Evolutionary conservation across 2,329 filamentous ascomycete species (phyloP), one percentile per base, ranked within the genome.

Genomic region (Arthrobotrys musiformis): DNA sequence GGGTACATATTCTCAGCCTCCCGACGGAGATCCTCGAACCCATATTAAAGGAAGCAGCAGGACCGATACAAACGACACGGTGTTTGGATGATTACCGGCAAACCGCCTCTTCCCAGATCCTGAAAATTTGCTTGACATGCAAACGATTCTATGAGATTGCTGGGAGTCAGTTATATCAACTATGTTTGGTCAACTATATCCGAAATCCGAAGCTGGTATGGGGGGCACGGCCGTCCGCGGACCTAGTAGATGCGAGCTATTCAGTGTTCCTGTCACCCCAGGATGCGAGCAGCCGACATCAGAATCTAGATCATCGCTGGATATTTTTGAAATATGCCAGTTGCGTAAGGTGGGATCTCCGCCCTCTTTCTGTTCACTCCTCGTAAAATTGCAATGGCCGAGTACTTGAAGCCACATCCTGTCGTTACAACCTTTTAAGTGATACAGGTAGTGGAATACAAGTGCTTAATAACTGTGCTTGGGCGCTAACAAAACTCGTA

Each of bases 1-100:
- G n/a, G n/a, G n/a, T n/a, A n/a, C n/a, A 50, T 17, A 17, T 64
- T 13, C 37, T 50, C 26, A 54, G 52, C 7, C 54, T 69, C 8
- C 54, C 66, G 22, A 69, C 54, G 0, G 66, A 69, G 22, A 52
- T 69, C 19, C 30, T 69, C 28, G 54, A 61, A 15, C 3, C 42
- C 2, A 61, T 69, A 7, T 26, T 69, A 8, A 19, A 60, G 9
- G n/a, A n/a, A 9, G 42, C 19, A 56, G 28, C n/a, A n/a, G 50
- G 37, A 11, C 28, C 28, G 4, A n/a, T 9, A 22, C 2, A 8
- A 4, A 5, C 13, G n/a, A 13, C n/a, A n/a, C 7, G 37, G 4
- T 30, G 37, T 22, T 35, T n/a, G 1, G 50, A 35, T 13, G n/a
- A 5, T 11, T 19, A 6, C n/a, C 28, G 50, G 4, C 6, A 13